Evolutionary conservation across 2,329 filamentous ascomycete genomes (phyloP).

Genomic region (Periconia sp.): DNA sequence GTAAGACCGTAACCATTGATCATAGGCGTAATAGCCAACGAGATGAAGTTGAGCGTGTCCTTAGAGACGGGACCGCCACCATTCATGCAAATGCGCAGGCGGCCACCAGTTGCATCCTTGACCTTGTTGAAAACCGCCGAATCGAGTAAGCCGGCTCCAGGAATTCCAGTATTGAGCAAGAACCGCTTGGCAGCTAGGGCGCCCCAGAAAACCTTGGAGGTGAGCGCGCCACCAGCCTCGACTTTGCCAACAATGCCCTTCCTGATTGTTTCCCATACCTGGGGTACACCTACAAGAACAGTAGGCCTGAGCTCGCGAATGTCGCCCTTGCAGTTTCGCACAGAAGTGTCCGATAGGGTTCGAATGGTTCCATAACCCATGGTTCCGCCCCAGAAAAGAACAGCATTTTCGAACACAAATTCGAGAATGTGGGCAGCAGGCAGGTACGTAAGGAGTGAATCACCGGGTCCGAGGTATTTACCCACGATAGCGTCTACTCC

Average conservation of each 20-base stretch:
- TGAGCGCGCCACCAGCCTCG: slow-evolving; percentile 68
- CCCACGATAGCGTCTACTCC: slow-evolving; percentile 79
- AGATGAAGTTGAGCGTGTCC: slow-evolving; percentile 87
- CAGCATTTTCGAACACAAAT: slow-evolving; percentile 91
- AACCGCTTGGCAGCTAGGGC: slow-evolving; percentile 64
- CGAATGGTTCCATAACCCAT: slow-evolving; percentile 92
- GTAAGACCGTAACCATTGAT: slow-evolving; percentile 92
- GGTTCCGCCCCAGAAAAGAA: slow-evolving; percentile 84
- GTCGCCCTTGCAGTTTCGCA: slow-evolving; percentile 89
- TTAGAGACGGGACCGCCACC: slow-evolving; percentile 88
- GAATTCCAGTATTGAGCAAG: slow-evolving; percentile 61
- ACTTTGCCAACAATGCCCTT: slow-evolving; percentile 88
- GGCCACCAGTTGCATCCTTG: slow-evolving; percentile 84
- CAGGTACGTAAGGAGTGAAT: slow-evolving; percentile 85
- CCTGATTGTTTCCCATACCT: slow-evolving; percentile 95
- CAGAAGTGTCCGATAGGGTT: slow-evolving; percentile 82
- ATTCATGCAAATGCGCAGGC: slow-evolving; percentile 87
- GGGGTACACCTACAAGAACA: slow-evolving; percentile 89
- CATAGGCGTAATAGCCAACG: slow-evolving; percentile 91
- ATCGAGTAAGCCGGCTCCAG: slow-evolving; percentile 72
- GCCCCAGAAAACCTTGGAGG: slow-evolving; percentile 77
- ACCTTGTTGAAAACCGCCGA: slow-evolving; percentile 88
- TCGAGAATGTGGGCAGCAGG: slow-evolving; percentile 96
- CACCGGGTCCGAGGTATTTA: slow-evolving; percentile 73
- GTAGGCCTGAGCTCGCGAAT: slow-evolving; percentile 91